A percentile compares a stretch with the other conserved stretches of the same genome.
Conservation (phyloP, 768 basidiomycete species). For the Chalciporus chontae region DNA sequence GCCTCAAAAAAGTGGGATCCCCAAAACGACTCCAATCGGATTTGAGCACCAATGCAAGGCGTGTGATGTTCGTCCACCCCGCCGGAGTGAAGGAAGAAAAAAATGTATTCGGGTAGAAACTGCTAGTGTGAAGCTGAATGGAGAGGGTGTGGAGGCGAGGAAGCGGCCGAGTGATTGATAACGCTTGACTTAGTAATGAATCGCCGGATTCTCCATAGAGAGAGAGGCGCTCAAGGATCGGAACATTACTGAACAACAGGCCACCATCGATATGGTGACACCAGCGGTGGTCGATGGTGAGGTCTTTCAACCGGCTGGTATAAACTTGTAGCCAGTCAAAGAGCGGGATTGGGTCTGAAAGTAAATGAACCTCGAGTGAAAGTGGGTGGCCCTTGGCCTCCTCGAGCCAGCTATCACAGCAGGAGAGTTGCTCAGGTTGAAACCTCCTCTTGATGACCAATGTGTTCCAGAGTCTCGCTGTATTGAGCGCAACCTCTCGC, state of each 20-base stretch:
- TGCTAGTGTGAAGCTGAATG: not conserved
- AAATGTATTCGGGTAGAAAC: no score
- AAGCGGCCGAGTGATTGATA: constrained; percentile 8
- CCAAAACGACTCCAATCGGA: not conserved
- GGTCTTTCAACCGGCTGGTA: constrained; percentile 5
- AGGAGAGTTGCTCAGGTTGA: not conserved
- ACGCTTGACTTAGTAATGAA: not conserved
- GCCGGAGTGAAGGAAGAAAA: constrained; percentile 9
- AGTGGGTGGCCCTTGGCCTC: constrained; percentile 14
- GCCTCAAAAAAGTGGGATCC: constrained; percentile 1
- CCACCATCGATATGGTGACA: not conserved
- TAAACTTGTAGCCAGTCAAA: constrained; percentile 20
- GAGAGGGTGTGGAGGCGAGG: constrained; percentile 9
- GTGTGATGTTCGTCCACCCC: constrained; percentile 14
- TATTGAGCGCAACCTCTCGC: constrained; percentile 36
- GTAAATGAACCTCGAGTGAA: constrained; percentile 14
- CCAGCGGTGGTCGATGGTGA: constrained; percentile 1
- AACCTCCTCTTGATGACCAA: constrained; percentile 19
- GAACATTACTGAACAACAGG: constrained; percentile 14
- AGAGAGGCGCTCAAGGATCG: constrained; percentile 14
- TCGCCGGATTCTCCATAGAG: constrained; percentile 3
- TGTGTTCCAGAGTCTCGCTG: constrained; percentile 46
- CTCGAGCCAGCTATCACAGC: constrained; percentile 17
- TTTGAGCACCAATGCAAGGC: constrained; percentile 4
- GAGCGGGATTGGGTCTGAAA: not conserved